Base-by-base conservation (phyloP, 441 rosid species). In the Cnidoscolus chayamansa region DNA sequence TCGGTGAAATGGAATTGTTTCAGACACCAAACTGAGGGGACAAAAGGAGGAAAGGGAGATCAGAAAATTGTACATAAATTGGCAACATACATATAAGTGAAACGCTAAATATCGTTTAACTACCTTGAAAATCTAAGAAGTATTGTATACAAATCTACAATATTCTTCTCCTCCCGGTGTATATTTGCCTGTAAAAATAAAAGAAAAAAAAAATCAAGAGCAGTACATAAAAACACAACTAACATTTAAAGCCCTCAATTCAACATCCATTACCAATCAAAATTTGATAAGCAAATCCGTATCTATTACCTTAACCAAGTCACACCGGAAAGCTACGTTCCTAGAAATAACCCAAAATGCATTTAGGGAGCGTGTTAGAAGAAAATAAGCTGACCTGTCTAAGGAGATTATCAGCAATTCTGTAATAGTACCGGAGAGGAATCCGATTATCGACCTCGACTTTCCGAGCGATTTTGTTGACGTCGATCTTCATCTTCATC, bases 81-180 rank as follows among this genome's bases (percentile, higher is more conserved):
- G 13, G 9, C 56, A 62, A 0, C 55, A 31, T 1, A 65, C 30
- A 72, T 47, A 72, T 63, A 51, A 9, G 8, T 1, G 13, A 7
- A 3, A 68, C 37, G 16, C 13, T 31, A 12, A 13, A 69, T 25
- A 35, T 65, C 47, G 6, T 10, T 2, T 25, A 25, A 16, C 72
- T 77, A 95, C 99, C 99, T 93, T 54, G 97, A 90, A 83, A 86
- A 91, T 72, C 99, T 87, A 72, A 95, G 89, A 68, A 91, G 97
- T 79, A 93, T 91, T 75, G 91, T 87, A 73, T 90, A 95, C 90
- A 95, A 86, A 83, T 95, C 97, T 50, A 93, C 89, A 7, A 90
- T 81, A 81, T 93, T 93, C 82, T 84, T 87, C 89, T 93, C 99
- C 31, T 87, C 93, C 13, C 96, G 74, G 71, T 95, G 87, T 65